These are phyloP conservation scores for Podosphaera leucotricha DNA, from an alignment of 2,329 filamentous ascomycete species.

Conservation along the genomic window DNA sequence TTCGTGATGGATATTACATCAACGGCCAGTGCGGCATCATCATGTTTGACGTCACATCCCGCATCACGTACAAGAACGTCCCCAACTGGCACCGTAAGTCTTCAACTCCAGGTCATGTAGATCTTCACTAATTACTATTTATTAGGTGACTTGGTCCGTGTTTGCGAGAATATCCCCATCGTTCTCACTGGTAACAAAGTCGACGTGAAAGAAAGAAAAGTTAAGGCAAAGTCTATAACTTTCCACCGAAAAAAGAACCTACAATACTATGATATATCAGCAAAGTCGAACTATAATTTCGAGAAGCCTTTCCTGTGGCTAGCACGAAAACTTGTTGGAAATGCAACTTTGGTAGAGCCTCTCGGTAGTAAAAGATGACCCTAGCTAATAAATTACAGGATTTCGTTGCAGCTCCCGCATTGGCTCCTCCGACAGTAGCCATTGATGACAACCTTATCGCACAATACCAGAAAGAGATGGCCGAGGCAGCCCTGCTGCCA, in stretches of 20 bases:
- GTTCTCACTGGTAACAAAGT: conserved; percentile 99
- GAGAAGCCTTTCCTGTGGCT: conserved; percentile 99
- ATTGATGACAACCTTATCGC: conserved; percentile 67
- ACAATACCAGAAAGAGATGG: conserved; percentile 77
- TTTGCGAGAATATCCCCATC: conserved; percentile 98
- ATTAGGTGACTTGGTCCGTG: conserved; percentile 84
- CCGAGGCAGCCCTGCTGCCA: conserved; percentile 52
- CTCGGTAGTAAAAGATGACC: conserved; percentile 6
- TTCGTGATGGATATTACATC: conserved; percentile 99
- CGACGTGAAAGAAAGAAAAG: conserved; percentile 99
- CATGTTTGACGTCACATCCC: conserved; percentile 99
- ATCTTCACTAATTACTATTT: conserved; percentile 4
- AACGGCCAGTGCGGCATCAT: conserved; percentile 99
- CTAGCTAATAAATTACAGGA: conserved; percentile 31
- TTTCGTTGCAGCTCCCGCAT: conserved; percentile 84
- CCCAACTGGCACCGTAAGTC: conserved; percentile 99
- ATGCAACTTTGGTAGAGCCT: conserved; percentile 45
- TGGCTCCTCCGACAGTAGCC: conserved; percentile 77
- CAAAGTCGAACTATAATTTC: conserved; percentile 99
- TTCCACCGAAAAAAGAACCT: conserved; percentile 99
- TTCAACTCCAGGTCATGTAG: background rate
- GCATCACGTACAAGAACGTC: conserved; percentile 99
- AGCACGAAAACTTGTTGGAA: conserved; percentile 92
- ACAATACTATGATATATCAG: conserved; percentile 99
- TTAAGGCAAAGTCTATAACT: conserved; percentile 99